Base-by-base conservation (phyloP, 2,329 filamentous ascomycete genomes). In the Xylariomycetidae sp. region DNA sequence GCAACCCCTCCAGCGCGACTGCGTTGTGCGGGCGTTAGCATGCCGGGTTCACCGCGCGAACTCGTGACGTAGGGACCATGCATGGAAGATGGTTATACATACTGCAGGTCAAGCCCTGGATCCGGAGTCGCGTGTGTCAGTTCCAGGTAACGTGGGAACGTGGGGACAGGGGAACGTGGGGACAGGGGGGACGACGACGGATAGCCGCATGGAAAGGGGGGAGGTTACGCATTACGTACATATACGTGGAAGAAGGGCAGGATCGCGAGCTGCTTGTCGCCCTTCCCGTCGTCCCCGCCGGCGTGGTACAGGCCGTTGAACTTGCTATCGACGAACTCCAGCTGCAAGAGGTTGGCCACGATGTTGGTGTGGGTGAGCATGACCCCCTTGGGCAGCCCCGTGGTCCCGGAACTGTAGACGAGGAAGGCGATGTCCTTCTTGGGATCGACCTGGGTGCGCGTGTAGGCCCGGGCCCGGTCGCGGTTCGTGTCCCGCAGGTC, bases 231-330 rank as follows among this genome's bases (percentile, higher is more conserved):
- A 9, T n/a, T 5, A 52, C 74, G 46, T 60, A 83, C 86, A 52
- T 94, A 95, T 42, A 94, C 89, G 55, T 95, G 88, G 62, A 88
- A 95, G 58, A 95, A 92, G 0, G 89, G 89, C 9, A 95, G 60
- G 38, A 94, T 82, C 2, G 84, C 85, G 6, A 95, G 59, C 19
- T 92, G 65, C 38, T 73, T 77, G 54, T 95, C 89, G 0, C 78
- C 73, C 35, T 76, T 67, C 7, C 76, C 77, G 50, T 74, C 72
- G 2, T 65, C 53, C 1, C 74, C 71, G 4, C 79, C 77, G 1
- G 44, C 18, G 24, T 72, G 64, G 56, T 75, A 74, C 14, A 61
- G 65, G 34, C 85, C 56, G 26, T 76, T 67, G 1, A 62, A 64
- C 2, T 61, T 65, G n/a, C n/a, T n/a, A 37, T 87, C 81, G 4